Conservation (phyloP, 768 basidiomycete genomes). For the Lentinus brumalis region DNA sequence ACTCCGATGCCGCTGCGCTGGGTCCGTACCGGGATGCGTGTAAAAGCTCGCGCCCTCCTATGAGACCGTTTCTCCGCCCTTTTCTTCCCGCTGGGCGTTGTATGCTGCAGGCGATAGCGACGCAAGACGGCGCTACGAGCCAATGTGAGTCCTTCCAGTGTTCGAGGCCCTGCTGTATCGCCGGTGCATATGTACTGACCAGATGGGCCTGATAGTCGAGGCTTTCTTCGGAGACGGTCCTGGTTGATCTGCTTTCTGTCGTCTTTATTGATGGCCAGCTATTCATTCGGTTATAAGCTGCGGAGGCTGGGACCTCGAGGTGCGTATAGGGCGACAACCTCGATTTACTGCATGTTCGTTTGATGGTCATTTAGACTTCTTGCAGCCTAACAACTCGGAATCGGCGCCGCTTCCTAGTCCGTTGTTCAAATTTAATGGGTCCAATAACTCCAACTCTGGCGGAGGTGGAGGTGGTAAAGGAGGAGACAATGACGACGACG, state of each 20-base stretch:
- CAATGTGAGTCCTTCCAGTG: neutral
- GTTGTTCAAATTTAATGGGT: neutral
- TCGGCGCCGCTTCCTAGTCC: no score
- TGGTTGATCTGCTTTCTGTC: no score
- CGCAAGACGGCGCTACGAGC: neutral
- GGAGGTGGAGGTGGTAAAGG: neutral
- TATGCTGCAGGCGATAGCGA: neutral
- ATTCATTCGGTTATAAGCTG: neutral
- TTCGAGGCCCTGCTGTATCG: no score
- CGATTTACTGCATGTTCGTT: no score
- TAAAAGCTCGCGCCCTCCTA: neutral
- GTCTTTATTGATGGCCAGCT: neutral
- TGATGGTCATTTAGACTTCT: no score
- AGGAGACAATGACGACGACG: neutral
- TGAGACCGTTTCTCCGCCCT: neutral
- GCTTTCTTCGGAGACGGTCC: no score
- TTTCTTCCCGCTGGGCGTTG: neutral
- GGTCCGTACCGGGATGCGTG: neutral
- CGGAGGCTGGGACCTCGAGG: no score
- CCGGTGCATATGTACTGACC: no score
- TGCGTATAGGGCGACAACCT: no score
- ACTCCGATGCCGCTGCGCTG: neutral
- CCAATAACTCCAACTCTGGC: neutral
- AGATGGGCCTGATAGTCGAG: no score
- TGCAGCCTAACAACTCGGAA: no score